These are phyloP conservation scores for Rosa rugosa DNA, from an alignment of 306 rosid species.

Conservation along the genomic window DNA sequence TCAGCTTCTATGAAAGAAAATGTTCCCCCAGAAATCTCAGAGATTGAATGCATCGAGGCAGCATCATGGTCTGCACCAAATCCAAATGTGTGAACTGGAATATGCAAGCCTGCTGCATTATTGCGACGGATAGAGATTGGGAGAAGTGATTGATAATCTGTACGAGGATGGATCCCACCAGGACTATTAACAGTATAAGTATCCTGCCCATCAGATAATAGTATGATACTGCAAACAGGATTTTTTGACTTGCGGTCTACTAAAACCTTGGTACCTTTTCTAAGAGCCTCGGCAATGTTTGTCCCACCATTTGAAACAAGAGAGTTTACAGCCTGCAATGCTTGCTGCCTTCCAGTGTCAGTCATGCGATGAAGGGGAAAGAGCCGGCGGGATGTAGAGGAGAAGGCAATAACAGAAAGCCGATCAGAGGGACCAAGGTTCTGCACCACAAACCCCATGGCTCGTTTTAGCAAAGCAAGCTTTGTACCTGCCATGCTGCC, in stretches of 20 bases:
- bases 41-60: conserved; percentile 69
- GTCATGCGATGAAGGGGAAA: conserved; percentile 86
- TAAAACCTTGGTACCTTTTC: conserved; percentile 83
- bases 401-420: conserved; percentile 80
- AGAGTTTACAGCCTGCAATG: conserved; percentile 72
- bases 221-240: conserved; percentile 82
- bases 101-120: conserved; percentile 50
- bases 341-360: conserved; percentile 69
- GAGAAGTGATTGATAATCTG: conserved; percentile 58
- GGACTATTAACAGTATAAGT: conserved; percentile 45
- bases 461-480: conserved; percentile 78
- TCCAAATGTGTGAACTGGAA: conserved; percentile 92
- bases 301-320: conserved; percentile 77
- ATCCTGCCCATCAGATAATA: conserved; percentile 94
- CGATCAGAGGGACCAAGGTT: conserved; percentile 83
- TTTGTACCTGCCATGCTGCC: conserved; percentile 98
- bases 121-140: conserved; percentile 54
- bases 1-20: conserved; percentile 92
- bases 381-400: conserved; percentile 79
- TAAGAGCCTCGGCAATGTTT: conserved; percentile 79
- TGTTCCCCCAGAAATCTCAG: conserved; percentile 91
- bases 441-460: conserved; percentile 93
- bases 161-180: conserved; percentile 31
- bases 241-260: conserved; percentile 75
- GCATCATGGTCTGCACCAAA: conserved; percentile 93